Evolutionary conservation across 1,284 basidiomycete genomes (phyloP), one percentile per base, ranked within the genome.

Genomic region (Apiotrichum brassicae): DNA sequence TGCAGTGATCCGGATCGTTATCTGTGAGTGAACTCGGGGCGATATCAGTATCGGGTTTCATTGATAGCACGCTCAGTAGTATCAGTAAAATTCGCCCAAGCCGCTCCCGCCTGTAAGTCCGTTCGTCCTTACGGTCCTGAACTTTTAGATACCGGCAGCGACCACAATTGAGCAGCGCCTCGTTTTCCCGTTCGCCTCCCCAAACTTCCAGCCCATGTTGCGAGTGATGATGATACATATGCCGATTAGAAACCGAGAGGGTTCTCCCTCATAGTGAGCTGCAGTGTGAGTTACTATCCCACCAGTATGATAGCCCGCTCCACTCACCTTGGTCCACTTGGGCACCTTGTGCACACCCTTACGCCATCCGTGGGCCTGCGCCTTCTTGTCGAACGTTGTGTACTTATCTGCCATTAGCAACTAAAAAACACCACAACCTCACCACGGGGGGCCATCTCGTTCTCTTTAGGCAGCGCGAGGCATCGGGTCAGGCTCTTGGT

Each of bases 291-390:
- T 11, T 0, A n/a, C n/a, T n/a, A n/a, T n/a, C n/a, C n/a, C n/a
- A n/a, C n/a, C 28, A 30, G 14, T 30, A 14, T 9, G 28, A 30
- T 30, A 14, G 28, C 8, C 23, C 4, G 12, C 22, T 13, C 22
- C 11, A 77, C 86, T 57, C 63, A 92, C 90, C 71, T 87, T 79
- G 52, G 91, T 94, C 81, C 85, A 94, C 68, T 94, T 93, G 19
- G 90, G 91, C 25, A 95, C 87, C 70, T 95, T 95, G 76, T 98
- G 94, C 38, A 97, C 87, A 19, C 87, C 85, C 70, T 98, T 98
- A 43, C 94, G 78, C 75, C 93, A 98, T 6, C 85, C 85, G 34
- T 26, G 43, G 13, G 49, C 51, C 53, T 72, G 76, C 7, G 76
- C 76, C 44, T 81, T 83, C 19, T 81, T 78, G 46, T 81, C 84